phyloP scores from a whole-genome alignment of 306 rosid species.

The Myrica gale region DNA sequence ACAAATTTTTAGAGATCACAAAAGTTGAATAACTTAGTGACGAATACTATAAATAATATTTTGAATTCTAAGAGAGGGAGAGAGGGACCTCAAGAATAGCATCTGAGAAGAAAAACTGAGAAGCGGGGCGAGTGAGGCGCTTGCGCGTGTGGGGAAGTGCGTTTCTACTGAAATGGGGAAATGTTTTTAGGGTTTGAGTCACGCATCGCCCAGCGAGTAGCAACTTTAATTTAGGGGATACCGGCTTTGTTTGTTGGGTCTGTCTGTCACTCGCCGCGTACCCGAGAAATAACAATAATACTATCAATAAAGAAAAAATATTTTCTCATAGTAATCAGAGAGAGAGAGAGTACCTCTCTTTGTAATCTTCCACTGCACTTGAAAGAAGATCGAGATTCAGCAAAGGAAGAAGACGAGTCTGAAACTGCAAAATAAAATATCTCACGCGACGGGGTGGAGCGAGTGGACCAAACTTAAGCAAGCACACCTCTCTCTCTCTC shows the following conservation, averaged over 20 bases:
- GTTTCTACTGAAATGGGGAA: conserved; percentile 1
- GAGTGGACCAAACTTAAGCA: conserved; percentile 27
- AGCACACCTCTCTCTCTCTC: not conserved
- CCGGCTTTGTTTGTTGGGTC: not conserved
- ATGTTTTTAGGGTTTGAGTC: conserved; percentile 11
- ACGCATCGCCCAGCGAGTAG: conserved; percentile 14
- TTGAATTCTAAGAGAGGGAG: not conserved
- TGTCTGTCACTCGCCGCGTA: not conserved
- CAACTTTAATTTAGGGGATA: not conserved
- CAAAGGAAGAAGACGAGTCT: conserved; percentile 13
- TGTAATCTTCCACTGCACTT: not conserved
- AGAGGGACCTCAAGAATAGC: conserved; percentile 8
- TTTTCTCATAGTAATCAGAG: not conserved
- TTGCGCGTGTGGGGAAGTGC: conserved; percentile 11
- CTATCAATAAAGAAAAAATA: not conserved
- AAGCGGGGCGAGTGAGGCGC: conserved; percentile 13
- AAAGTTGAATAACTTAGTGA: not conserved
- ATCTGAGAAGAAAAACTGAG: conserved; percentile 4
- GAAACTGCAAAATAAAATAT: conserved; percentile 5
- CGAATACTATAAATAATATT: no score
- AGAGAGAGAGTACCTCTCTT: not conserved
- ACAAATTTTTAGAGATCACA: not conserved
- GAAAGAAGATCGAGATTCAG: not conserved
- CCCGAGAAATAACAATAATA: not conserved
- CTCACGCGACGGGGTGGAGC: conserved; percentile 41